phyloP scores from a whole-genome alignment of 1,284 basidiomycete genomes.

The Takashimella tepidaria region DNA sequence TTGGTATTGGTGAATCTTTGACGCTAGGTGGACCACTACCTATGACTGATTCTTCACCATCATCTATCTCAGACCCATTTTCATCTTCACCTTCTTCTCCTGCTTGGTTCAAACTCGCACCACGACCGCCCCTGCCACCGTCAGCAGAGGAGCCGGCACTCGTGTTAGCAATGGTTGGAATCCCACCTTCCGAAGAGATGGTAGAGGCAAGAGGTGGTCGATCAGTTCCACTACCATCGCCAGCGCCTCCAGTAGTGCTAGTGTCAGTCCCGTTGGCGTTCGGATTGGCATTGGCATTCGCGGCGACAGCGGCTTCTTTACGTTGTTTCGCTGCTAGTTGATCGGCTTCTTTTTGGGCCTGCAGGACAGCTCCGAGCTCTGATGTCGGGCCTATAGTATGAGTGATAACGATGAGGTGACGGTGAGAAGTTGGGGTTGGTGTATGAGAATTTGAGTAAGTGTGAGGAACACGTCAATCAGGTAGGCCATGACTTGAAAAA shows the following conservation, averaged over 20 bases:
- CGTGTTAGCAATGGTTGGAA: neutral
- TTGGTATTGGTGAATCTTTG: slow-evolving; percentile 10
- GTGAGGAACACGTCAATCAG: neutral
- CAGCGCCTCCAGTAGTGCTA: slow-evolving; percentile 1
- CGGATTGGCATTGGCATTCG: slow-evolving; percentile 7
- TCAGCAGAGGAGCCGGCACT: neutral
- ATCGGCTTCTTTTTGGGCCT: slow-evolving; percentile 36
- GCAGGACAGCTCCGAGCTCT: slow-evolving; percentile 30
- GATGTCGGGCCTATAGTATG: slow-evolving; percentile 29
- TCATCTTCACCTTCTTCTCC: slow-evolving; percentile 13
- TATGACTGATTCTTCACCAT: slow-evolving; percentile 21
- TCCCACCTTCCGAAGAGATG: slow-evolving; percentile 16
- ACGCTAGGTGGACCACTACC: slow-evolving; percentile 3
- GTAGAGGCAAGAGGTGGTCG: slow-evolving; percentile 11
- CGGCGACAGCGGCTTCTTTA: slow-evolving; percentile 5
- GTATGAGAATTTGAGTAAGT: too few species aligned
- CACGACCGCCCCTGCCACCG: neutral
- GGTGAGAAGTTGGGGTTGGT: too few species aligned
- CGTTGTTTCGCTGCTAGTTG: slow-evolving; percentile 19
- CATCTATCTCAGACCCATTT: slow-evolving; percentile 23
- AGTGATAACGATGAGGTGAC: too few species aligned
- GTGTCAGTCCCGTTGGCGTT: too few species aligned
- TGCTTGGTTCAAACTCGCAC: neutral
- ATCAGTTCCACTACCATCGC: too few species aligned
- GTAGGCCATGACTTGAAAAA: too few species aligned